Evolutionary conservation across 2,329 filamentous ascomycete species (phyloP), one percentile per base, ranked within the genome.

Genomic region (Pyricularia grisea): DNA sequence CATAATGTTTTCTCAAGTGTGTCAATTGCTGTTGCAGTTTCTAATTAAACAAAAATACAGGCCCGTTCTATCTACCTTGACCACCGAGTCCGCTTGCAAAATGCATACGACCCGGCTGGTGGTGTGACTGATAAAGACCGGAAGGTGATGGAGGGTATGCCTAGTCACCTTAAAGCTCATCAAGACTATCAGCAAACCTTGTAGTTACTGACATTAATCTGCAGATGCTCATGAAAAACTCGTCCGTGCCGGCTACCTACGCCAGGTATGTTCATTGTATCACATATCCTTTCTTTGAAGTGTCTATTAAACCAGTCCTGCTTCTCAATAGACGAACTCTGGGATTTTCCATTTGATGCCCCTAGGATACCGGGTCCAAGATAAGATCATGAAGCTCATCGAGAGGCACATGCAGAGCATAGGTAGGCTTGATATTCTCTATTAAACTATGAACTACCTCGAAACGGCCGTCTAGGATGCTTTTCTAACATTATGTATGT

Each of bases 321-420:
- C 10, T 65, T 30, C 28, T 5, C 17, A 30, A 63, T 73, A 93
- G 88, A 90, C 93, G 25, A 91, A 97, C 76, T 88, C 94, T 9
- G 95, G 95, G 31, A 88, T 98, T 50, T 99, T 97, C 74, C 95
- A 99, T 75, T 85, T 97, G 76, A 84, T 99, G 1, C 95, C 95
- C 0, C 81, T 99, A 0, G 95, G 95, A 0, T 84, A 93, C 33
- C 87, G 93, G 31, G 92, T 98, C 0, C 93, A 97, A 75, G 87
- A 93, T 67, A 99, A 98, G 78, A 82, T 98, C 33, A 93, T 97
- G 76, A 81, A 81, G 12, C 81, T 98, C 12, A 90, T 99, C 73
- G 94, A 97, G 76, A 92, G 91, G 76, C 89, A 97, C 76, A 99
- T 99, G 95, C 82, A 83, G 68, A 85, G 84, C 42, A 79, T 95